Percentiles rank a stretch among this genome's conserved stretches.
phyloP scores from a whole-genome alignment of 441 rosid species.

The Omphalea diandra region DNA sequence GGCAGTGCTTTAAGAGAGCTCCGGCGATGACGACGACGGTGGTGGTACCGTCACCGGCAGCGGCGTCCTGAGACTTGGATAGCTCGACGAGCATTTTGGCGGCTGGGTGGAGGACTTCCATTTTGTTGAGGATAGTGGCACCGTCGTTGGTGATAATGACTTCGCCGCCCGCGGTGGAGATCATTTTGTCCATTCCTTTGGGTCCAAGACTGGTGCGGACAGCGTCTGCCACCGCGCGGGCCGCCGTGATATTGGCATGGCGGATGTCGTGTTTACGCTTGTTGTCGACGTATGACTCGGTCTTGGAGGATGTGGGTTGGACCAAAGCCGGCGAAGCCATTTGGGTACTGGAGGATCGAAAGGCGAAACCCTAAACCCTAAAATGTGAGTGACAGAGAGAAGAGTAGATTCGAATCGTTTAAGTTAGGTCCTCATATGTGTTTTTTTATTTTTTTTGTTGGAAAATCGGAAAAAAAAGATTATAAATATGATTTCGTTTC shows the following conservation, averaged over 20 bases:
- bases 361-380: conserved; percentile 10
- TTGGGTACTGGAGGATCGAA: background rate
- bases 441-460: too few species aligned
- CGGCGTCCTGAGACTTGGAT: conserved; percentile 83
- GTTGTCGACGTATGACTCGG: conserved; percentile 89
- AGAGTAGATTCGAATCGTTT: too few species aligned
- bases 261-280: conserved; percentile 88
- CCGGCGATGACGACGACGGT: conserved; percentile 93
- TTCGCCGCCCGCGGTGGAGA: conserved; percentile 69
- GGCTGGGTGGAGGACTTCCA: conserved; percentile 88
- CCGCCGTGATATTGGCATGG: conserved; percentile 70
- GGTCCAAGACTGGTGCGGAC: conserved; percentile 69
- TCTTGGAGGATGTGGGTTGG: conserved; percentile 55
- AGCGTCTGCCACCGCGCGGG: too few species aligned
- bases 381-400: background rate
- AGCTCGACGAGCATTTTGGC: conserved; percentile 94
- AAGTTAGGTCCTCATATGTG: too few species aligned
- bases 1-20: conserved; percentile 75
- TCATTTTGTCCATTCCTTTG: conserved; percentile 91
- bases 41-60: conserved; percentile 96
- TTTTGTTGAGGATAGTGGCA: conserved; percentile 84
- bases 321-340: conserved; percentile 58
- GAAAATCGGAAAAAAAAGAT: too few species aligned
- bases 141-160: conserved; percentile 92
- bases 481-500: too few species aligned